Evolutionary conservation across 495 filamentous ascomycete genomes (phyloP).

Genomic region (Penicillium daleae): DNA sequence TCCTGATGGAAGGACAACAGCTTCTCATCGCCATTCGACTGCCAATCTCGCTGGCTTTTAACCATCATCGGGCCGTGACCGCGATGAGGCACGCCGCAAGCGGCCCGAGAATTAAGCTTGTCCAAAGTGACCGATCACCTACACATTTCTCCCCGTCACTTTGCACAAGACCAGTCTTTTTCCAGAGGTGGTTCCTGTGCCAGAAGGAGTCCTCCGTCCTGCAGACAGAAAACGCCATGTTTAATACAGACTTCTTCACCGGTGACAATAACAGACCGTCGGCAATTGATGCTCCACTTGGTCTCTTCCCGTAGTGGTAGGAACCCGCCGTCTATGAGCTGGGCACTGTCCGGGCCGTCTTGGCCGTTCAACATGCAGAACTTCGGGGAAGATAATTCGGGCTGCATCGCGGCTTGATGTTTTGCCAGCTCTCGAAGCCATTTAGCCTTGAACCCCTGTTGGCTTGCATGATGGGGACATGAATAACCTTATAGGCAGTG

Average conservation of each 20-base stretch:
- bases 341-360: not conserved
- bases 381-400: not conserved
- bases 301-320: not conserved
- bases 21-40: not conserved
- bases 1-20: not conserved
- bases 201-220: not conserved
- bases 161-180: not conserved
- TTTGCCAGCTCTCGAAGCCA: conserved; percentile 1
- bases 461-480: not conserved
- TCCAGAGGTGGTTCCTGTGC: not conserved
- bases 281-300: conserved; percentile 20
- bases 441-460: not conserved
- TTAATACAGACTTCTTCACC: conserved; percentile 14
- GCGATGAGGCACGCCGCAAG: conserved; percentile 8
- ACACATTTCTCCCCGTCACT: not conserved
- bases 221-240: not conserved
- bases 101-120: conserved; percentile 16
- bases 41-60: not conserved
- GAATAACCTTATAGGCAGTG: not conserved
- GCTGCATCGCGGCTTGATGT: conserved; percentile 1
- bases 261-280: conserved; percentile 17
- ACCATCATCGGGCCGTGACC: not conserved
- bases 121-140: not conserved
- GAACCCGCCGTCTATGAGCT: not conserved
- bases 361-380: conserved; percentile 1